Base-by-base conservation (phyloP, 2,329 filamentous ascomycete genomes). In the Diaporthe caulivora region DNA sequence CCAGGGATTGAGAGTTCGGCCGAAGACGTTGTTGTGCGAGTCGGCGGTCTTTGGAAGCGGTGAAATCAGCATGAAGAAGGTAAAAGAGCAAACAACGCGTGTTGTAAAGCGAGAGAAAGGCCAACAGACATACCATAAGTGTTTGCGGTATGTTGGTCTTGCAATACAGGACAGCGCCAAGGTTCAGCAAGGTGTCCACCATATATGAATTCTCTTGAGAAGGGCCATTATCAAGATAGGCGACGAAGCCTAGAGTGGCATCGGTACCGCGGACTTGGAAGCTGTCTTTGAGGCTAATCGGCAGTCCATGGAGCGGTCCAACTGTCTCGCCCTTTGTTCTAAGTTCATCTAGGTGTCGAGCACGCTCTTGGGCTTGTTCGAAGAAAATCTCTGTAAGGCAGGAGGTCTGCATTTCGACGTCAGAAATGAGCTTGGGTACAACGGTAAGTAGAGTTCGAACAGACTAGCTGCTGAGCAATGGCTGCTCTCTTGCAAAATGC, bases 121-220 rank as follows among this genome's bases (percentile, higher is more conserved):
- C 17, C 2, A 17, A 29, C 7, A 15, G 26, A 62, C 58, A 21
- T 18, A 72, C 71, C 76, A 77, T 77, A 17, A 77, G 72, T 0
- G 76, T 74, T 72, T 77, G 76, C 2, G 76, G 75, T 10, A 76
- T 65, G 31, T 74, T 74, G 4, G 76, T 76, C 62, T 77, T 77
- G 72, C 73, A 75, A 34, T 74, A 76, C 21, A 76, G 57, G 7
- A 77, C 74, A 13, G 76, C 76, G 0, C 76, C 76, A 24, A 75
- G 58, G 18, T 26, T 54, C 8, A 76, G 71, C 13, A 77, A 62
- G 11, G 75, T 73, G n/a, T 75, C 65, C 1, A 76, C 74, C 34
- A 76, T 58, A 26, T 72, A 65, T 3, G 74, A 75, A 60, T 74
- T 73, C 62, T 76, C 73, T 58, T 64, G 58, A 18, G 73, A 75